Evolutionary conservation across 495 filamentous ascomycete species (phyloP).

Genomic region (Pyrenula massariospora): DNA sequence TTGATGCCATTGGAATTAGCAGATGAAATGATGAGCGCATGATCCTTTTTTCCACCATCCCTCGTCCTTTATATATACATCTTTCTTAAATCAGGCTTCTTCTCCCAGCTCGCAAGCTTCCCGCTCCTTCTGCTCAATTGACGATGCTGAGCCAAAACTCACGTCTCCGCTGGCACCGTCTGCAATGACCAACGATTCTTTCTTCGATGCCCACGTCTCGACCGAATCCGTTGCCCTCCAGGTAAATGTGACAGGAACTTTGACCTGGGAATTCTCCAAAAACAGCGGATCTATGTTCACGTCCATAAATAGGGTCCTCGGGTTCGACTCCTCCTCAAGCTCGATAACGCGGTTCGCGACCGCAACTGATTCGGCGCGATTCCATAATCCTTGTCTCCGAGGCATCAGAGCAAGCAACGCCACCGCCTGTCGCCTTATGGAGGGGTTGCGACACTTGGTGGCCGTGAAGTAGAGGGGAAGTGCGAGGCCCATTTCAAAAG

Average conservation of each 20-base stretch:
- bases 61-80: too few species aligned
- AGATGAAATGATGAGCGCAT: too few species aligned
- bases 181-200: background rate
- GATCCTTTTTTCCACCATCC: too few species aligned
- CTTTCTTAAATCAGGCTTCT: too few species aligned
- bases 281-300: background rate
- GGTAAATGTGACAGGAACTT: background rate
- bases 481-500: conserved; percentile 17
- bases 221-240: background rate
- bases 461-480: conserved; percentile 16
- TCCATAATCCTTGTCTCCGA: conserved; percentile 16
- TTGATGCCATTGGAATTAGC: too few species aligned
- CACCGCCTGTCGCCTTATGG: conserved; percentile 15
- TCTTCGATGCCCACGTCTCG: background rate
- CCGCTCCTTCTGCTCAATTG: background rate
- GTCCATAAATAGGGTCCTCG: background rate
- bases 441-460: conserved; percentile 18
- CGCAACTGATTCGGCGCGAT: conserved; percentile 1
- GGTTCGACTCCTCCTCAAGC: background rate
- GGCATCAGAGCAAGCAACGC: conserved; percentile 13
- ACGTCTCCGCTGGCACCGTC: background rate
- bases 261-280: background rate
- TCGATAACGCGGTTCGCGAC: background rate
- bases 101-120: too few species aligned
- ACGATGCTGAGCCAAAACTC: too few species aligned